A percentile compares a stretch with the other conserved stretches of the same genome.
phyloP scores from a whole-genome alignment of 1,284 basidiomycete species.

The Rugosomyces carneus region DNA sequence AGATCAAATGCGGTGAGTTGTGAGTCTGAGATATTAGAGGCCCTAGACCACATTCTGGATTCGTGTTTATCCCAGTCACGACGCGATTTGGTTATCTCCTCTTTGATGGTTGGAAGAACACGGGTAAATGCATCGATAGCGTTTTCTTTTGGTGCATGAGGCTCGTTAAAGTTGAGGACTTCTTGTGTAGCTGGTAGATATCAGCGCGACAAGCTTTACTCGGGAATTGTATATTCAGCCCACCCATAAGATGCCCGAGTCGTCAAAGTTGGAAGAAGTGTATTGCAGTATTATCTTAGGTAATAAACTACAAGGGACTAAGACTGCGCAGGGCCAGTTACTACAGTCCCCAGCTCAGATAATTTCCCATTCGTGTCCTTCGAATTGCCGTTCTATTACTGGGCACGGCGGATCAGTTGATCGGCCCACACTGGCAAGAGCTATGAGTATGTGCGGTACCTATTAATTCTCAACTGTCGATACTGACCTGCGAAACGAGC shows the following conservation, averaged over 20 bases:
- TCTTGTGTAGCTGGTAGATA: constrained; percentile 46
- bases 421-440: too few species aligned
- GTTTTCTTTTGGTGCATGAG: constrained; percentile 52
- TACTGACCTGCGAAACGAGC: too few species aligned
- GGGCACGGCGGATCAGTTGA: too few species aligned
- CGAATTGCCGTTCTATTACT: too few species aligned
- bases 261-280: too few species aligned
- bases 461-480: too few species aligned
- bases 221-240: constrained; percentile 1
- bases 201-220: background rate
- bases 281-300: too few species aligned
- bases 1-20: constrained; percentile 50
- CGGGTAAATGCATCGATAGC: constrained; percentile 58
- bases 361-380: too few species aligned
- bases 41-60: constrained; percentile 67
- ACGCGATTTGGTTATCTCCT: constrained; percentile 57
- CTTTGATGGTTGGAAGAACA: constrained; percentile 51
- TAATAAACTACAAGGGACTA: too few species aligned
- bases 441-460: too few species aligned
- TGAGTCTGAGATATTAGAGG: constrained; percentile 42
- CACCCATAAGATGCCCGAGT: constrained; percentile 20
- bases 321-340: too few species aligned
- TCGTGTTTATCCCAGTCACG: constrained; percentile 68
- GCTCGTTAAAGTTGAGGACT: constrained; percentile 46
- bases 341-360: too few species aligned